Base-by-base conservation (phyloP, 495 filamentous ascomycete genomes). In the Podospora didyma region DNA sequence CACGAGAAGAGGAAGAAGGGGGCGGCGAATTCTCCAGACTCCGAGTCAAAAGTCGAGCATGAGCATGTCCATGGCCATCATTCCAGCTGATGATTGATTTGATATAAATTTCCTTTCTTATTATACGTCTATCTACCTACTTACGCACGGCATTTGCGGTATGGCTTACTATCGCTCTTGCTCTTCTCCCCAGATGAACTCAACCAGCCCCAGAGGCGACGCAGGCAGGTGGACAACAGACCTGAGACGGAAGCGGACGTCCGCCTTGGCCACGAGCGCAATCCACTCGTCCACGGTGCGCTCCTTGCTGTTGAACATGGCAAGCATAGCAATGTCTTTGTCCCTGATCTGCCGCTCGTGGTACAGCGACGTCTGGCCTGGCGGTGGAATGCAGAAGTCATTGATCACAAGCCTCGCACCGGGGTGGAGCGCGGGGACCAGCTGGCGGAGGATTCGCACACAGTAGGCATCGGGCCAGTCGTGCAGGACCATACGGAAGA, bases 401-500 rank as follows among this genome's bases (percentile, higher is more conserved):
- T 63, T 67, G 19, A 83, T 61, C 10, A 82, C 42, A 19, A 81
- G 59, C 46, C 67, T 58, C 3, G 70, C 58, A 0, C 62, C 68
- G 0, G 49, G 23, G 45, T 71, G 75, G 57, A 83, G 51, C 12
- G 72, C 74, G 0, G 70, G 66, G 2, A 75, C 46, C 2, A 78
- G 54, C 9, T 69, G 62, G 9, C 54, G 59, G 1, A 84, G 53
- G 51, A 82, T 79, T 17, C 58, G 63, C 12, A 73, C 39, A 11
- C 62, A 71, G 28, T 80, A 68, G 23, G 66, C 61, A 37, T 78
- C 69, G 0, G 70, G 49, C 72, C 77, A 78, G 55, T 84, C 74
- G 51, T 84, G 80, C 20, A 85, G 58, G 24, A 83, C 71, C 59
- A 69, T 68, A 1, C 81, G 75, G 16, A 80, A 67, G 42, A 84